Evolutionary conservation across 73 alveolate species (phyloP).

Genomic region (Paramecium octaurelia): DNA sequence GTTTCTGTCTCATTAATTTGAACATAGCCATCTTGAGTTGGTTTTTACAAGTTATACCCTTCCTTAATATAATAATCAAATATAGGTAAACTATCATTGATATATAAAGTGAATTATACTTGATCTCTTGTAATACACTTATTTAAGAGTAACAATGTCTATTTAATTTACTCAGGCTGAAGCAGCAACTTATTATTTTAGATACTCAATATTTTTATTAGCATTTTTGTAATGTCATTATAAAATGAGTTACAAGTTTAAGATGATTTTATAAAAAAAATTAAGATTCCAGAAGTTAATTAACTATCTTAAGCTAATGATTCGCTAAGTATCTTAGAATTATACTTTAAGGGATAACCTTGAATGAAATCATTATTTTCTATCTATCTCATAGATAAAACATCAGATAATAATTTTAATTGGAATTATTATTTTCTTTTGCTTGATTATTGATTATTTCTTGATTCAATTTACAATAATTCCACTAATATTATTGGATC

Average conservation of each 20-base stretch:
- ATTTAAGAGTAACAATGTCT: neutral
- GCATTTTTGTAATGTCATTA: neutral
- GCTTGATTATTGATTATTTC: too few relatives aligned
- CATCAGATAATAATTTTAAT: neutral
- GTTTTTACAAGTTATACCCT: neutral
- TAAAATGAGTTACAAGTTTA: neutral
- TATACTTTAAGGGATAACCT: neutral
- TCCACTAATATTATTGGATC: too few relatives aligned
- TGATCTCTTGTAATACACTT: neutral
- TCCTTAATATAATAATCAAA: neutral
- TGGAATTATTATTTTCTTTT: too few relatives aligned
- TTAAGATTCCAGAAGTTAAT: neutral
- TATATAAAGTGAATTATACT: neutral
- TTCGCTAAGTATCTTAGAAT: neutral
- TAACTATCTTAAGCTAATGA: neutral
- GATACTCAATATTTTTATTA: neutral
- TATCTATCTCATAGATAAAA: neutral
- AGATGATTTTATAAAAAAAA: neutral
- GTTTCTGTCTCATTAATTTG: neutral
- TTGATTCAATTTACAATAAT: too few relatives aligned
- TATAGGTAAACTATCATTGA: neutral
- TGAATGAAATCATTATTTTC: neutral
- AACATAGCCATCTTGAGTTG: neutral
- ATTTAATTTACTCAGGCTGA: neutral
- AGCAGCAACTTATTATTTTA: neutral